Base-by-base conservation (phyloP, 345 rosid species). In the Xanthoceras sorbifolium region DNA sequence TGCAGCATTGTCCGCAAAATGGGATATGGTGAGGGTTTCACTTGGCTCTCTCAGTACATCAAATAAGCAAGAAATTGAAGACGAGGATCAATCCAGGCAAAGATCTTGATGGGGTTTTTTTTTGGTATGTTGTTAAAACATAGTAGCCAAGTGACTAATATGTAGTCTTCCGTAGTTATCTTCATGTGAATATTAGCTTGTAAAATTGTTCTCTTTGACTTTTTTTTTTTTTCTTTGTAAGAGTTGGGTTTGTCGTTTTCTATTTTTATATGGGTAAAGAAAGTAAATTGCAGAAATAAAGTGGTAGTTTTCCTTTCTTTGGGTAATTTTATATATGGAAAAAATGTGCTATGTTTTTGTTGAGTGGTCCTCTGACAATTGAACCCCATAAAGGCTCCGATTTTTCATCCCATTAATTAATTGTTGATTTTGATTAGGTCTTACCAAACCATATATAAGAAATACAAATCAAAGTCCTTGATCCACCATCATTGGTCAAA, bases 11-110 rank as follows among this genome's bases (percentile, higher is more conserved):
- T 92, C 44, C 90, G 93, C 68, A 90, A 89, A 82, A 92, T 92
- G 97, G 97, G 97, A 6, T 92, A 92, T 36, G 94, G 97, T 1
- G 93, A 92, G 6, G 97, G 94, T 9, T 92, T 92, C 81, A 85
- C 82, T 77, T 90, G 97, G 94, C 64, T 92, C 14, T 92, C 97
- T 71, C 88, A 90, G 73, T 86, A 92, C 81, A 90, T 91, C 83
- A 90, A 91, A 75, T 91, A 74, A 71, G 34, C 72, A 29, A 57
- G 42, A 0, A 0, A 54, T 26, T 23, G 17, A 17, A 22, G 50
- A 36, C 17, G 32, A 18, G 7, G 31, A 42, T 29, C n/a, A 62
- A 40, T 38, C 28, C 31, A n/a, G 14, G 29, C 71, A 15, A 9
- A 8, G 0, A 44, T 12, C 17, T 28, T 6, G 18, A 14, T 23